phyloP scores from a whole-genome alignment of 805 yeast species.

The Starmera caribaea region DNA sequence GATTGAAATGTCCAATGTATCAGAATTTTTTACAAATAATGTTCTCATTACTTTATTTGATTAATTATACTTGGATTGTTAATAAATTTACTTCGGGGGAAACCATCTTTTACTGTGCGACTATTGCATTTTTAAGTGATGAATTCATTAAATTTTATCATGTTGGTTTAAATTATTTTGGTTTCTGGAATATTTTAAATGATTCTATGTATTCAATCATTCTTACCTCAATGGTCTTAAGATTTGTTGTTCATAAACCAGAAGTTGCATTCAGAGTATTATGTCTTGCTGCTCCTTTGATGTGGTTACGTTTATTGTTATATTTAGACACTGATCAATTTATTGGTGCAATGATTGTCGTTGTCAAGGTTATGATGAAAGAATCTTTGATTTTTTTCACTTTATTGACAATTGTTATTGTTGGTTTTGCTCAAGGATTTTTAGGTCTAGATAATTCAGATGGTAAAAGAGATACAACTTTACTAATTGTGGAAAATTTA shows the following conservation, averaged over 20 bases:
- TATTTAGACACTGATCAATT: slow-evolving; percentile 72
- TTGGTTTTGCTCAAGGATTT: slow-evolving; percentile 83
- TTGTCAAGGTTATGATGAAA: slow-evolving; percentile 75
- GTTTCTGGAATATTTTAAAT: slow-evolving; percentile 75
- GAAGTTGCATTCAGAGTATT: slow-evolving; percentile 43
- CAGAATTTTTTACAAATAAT: slow-evolving; percentile 67
- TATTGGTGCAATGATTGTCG: slow-evolving; percentile 85
- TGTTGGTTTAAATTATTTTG: slow-evolving; percentile 61
- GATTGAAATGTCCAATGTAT: slow-evolving; percentile 78
- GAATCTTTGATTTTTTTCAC: slow-evolving; percentile 81
- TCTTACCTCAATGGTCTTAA: slow-evolving; percentile 39
- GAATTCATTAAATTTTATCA: slow-evolving; percentile 66
- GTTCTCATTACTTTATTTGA: slow-evolving; percentile 54
- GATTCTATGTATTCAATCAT: slow-evolving; percentile 56
- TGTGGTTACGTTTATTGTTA: slow-evolving; percentile 74
- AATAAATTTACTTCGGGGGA: slow-evolving; percentile 48
- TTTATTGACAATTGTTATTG: slow-evolving; percentile 53
- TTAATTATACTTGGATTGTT: slow-evolving; percentile 52
- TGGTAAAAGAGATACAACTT: slow-evolving; percentile 70
- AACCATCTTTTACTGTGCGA: slow-evolving; percentile 49
- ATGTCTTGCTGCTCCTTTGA: slow-evolving; percentile 75
- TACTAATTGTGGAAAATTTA: slow-evolving; percentile 50
- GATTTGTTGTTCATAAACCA: slow-evolving; percentile 28
- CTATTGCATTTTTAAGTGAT: slow-evolving; percentile 57
- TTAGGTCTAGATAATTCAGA: slow-evolving; percentile 83